phyloP scores from a whole-genome alignment of 2,329 filamentous ascomycete genomes.

The Cladosporium sphaerospermum region DNA sequence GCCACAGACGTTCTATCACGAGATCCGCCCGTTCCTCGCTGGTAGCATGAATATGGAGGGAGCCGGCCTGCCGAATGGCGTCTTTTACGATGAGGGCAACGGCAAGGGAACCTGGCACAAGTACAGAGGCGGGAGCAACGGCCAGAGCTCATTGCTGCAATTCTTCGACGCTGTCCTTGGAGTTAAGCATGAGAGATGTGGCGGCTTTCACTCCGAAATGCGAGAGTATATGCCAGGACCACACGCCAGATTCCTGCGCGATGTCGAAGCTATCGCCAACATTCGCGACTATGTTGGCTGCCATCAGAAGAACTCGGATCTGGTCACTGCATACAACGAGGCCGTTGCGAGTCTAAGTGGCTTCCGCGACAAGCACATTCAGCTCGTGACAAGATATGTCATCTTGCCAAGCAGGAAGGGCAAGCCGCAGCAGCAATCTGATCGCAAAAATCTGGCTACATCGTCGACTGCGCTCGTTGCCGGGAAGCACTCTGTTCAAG shows the following conservation, averaged over 20 bases:
- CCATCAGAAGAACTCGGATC: slow-evolving; percentile 27
- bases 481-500: slow-evolving; percentile 28
- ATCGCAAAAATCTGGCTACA: slow-evolving; percentile 39
- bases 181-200: slow-evolving; percentile 37
- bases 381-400: slow-evolving; percentile 49
- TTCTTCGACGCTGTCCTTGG: slow-evolving; percentile 49
- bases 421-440: slow-evolving; percentile 20
- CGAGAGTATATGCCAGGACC: slow-evolving; percentile 49
- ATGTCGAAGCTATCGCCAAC: slow-evolving; percentile 40
- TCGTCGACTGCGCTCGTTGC: slow-evolving; percentile 36
- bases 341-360: slow-evolving; percentile 40
- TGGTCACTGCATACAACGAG: slow-evolving; percentile 41
- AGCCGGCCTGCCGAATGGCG: slow-evolving; percentile 45
- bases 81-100: slow-evolving; percentile 48
- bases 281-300: slow-evolving; percentile 40
- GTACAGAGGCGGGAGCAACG: slow-evolving; percentile 50
- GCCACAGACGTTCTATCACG: slow-evolving; percentile 46
- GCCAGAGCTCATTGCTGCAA: slow-evolving; percentile 49
- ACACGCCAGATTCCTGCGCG: slow-evolving; percentile 46
- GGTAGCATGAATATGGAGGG: slow-evolving; percentile 50
- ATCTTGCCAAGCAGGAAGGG: slow-evolving; percentile 35
- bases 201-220: slow-evolving; percentile 38
- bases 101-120: slow-evolving; percentile 45
- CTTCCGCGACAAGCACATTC: slow-evolving; percentile 48
- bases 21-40: slow-evolving; percentile 46